Percentiles rank a stretch among this genome's conserved stretches.
phyloP scores from a whole-genome alignment of 2,329 filamentous ascomycete species.

The Chaetomium globosum region DNA sequence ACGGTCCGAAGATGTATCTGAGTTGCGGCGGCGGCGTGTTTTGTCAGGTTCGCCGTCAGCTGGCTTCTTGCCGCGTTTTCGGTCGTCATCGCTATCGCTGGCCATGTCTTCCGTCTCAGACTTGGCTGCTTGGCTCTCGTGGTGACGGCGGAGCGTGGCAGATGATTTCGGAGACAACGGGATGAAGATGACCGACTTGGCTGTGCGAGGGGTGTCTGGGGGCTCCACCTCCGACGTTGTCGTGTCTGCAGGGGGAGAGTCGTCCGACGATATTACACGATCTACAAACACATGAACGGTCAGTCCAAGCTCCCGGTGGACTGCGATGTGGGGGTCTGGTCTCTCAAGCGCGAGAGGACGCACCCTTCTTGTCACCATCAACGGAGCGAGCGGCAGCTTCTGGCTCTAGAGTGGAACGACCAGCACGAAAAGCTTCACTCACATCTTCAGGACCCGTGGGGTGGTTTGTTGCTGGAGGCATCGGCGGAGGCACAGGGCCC shows the following conservation, averaged over 20 bases:
- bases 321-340: background rate
- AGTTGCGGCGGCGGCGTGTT: slow-evolving; percentile 39
- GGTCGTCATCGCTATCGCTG: slow-evolving; percentile 19
- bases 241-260: slow-evolving; percentile 3
- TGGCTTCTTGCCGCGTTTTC: background rate
- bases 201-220: slow-evolving; percentile 29
- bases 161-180: slow-evolving; percentile 56
- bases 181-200: slow-evolving; percentile 52
- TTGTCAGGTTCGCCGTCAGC: slow-evolving; percentile 6
- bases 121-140: slow-evolving; percentile 39
- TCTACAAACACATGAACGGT: slow-evolving; percentile 24
- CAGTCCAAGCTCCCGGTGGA: background rate
- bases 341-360: slow-evolving; percentile 34
- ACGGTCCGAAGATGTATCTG: slow-evolving; percentile 44
- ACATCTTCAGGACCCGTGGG: slow-evolving; percentile 38
- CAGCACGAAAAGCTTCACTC: slow-evolving; percentile 39
- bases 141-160: slow-evolving; percentile 50
- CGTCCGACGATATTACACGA: slow-evolving; percentile 31
- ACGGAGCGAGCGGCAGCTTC: slow-evolving; percentile 28
- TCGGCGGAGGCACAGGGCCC: slow-evolving; percentile 20
- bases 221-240: slow-evolving; percentile 21
- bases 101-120: slow-evolving; percentile 23
- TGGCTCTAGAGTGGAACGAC: slow-evolving; percentile 33
- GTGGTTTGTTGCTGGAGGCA: slow-evolving; percentile 7
- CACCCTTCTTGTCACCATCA: slow-evolving; percentile 37